A percentile compares a stretch with the other conserved stretches of the same genome.
Conservation (phyloP, 805 yeast species). For the Blastobotrys americana region DNA sequence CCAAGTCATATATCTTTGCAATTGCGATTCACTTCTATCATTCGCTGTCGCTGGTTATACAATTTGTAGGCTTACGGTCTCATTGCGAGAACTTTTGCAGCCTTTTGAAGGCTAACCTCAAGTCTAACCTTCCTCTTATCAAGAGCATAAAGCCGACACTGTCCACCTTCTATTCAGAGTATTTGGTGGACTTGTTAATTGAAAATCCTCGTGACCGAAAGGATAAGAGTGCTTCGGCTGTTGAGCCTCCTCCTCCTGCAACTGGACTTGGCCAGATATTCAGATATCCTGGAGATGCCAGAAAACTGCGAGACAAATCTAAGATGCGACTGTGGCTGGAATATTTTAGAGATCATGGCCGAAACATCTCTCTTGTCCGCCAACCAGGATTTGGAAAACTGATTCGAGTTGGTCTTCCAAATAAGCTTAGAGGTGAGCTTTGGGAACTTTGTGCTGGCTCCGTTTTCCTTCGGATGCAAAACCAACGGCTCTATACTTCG, state of each 20-base stretch:
- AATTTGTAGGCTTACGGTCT: constrained; percentile 71
- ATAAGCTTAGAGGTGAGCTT: constrained; percentile 85
- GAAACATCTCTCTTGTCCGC: constrained; percentile 67
- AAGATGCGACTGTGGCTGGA: constrained; percentile 94
- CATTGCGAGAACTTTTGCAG: constrained; percentile 77
- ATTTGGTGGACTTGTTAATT: constrained; percentile 41
- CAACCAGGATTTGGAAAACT: constrained; percentile 75
- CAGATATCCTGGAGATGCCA: constrained; percentile 86
- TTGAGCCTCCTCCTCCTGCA: constrained; percentile 39
- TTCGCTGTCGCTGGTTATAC: constrained; percentile 54
- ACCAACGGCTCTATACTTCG: constrained; percentile 51
- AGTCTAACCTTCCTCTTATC: constrained; percentile 56
- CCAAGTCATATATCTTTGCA: constrained; percentile 69
- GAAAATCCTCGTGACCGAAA: constrained; percentile 7
- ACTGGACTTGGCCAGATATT: constrained; percentile 84
- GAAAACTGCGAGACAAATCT: constrained; percentile 66
- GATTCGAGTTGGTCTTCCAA: constrained; percentile 89
- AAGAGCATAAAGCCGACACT: constrained; percentile 55
- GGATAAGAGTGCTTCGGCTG: not conserved
- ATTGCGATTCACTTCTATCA: constrained; percentile 63
- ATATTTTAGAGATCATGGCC: constrained; percentile 73
- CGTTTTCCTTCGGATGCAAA: constrained; percentile 59
- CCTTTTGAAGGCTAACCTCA: constrained; percentile 52
- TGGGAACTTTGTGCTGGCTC: constrained; percentile 94
- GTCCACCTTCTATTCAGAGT: constrained; percentile 77